These are phyloP conservation scores for Calonectria leucothoes DNA, from an alignment of 2,329 filamentous ascomycete species.

Conservation along the genomic window DNA sequence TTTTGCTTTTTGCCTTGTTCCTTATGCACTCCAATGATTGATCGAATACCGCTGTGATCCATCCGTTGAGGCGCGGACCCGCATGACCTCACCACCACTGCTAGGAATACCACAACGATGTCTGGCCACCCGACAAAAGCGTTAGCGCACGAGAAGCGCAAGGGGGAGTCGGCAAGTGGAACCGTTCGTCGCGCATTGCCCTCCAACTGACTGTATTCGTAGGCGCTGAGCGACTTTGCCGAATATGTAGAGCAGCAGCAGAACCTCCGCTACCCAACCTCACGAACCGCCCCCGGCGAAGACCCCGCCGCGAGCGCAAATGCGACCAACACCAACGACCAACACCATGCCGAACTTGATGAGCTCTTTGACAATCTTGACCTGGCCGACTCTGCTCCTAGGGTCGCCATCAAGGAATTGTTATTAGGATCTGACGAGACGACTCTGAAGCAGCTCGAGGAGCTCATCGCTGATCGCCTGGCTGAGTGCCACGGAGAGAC, in stretches of 20 bases:
- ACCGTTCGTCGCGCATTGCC: background rate
- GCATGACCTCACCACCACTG: slow-evolving; percentile 41
- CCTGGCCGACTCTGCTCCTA: slow-evolving; percentile 75
- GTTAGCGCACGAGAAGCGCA: slow-evolving; percentile 81
- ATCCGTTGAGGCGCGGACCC: slow-evolving; percentile 28
- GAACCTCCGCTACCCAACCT: slow-evolving; percentile 71
- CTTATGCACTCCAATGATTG: slow-evolving; percentile 41
- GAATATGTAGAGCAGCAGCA: slow-evolving; percentile 98
- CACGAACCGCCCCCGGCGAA: slow-evolving; percentile 44
- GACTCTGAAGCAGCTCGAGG: slow-evolving; percentile 71
- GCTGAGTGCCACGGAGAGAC: slow-evolving; percentile 89
- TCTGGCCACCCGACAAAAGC: slow-evolving; percentile 68
- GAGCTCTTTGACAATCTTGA: slow-evolving; percentile 93
- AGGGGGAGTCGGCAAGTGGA: slow-evolving; percentile 81
- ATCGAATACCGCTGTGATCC: slow-evolving; percentile 38
- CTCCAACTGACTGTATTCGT: slow-evolving; percentile 24
- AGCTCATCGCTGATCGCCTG: slow-evolving; percentile 75
- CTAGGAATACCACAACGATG: slow-evolving; percentile 53
- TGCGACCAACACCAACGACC: slow-evolving; percentile 55
- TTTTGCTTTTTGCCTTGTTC: background rate
- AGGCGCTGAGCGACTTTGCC: slow-evolving; percentile 93
- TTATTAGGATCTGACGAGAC: slow-evolving; percentile 74
- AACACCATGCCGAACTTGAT: slow-evolving; percentile 82
- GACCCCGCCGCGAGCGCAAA: slow-evolving; percentile 45
- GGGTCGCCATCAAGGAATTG: slow-evolving; percentile 79